Base-by-base conservation (phyloP, 1,284 basidiomycete species). In the Cryptococcus wingfieldii region DNA sequence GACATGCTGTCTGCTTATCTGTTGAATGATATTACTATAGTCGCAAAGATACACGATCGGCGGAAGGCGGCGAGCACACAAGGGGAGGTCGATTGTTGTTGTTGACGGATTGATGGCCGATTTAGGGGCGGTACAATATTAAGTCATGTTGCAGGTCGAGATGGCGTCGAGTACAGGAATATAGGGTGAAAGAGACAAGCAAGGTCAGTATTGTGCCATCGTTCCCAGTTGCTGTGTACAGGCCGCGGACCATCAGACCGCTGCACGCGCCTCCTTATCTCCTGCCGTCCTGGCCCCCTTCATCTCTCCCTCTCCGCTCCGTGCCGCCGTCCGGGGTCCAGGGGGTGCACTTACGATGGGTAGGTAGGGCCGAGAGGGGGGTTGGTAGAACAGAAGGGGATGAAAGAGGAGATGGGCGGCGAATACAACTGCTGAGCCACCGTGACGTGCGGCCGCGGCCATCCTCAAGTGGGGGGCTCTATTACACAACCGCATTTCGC, bases 1-100 rank as follows among this genome's bases (percentile, higher is more conserved):
- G 67, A 65, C 67, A 69, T 69, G 50, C 12, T 60, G 55, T 38
- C 44, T 37, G 18, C 41, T 28, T 16, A 44, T 37, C 18, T 18
- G 8, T 42, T 42, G 41, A 16, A 34, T 14, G 23, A 14, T 23
- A 28, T 19, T 42, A 18, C 42, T 41, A 27, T 18, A 18, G 48
- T 6, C 38, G 13, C 38, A 13, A 9, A 19, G 39, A 42, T 42
- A 42, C n/a, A 42, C 23, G n/a, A 42, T 42, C 23, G 41, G 9
- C n/a, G 41, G 23, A 42, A n/a, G 23, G 16, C 39, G 39, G 19
- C 12, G n/a, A 13, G 41, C 19, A 16, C 9, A 42, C n/a, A 9
- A n/a, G 41, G 9, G n/a, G 41, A 23, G 41, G 41, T 42, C n/a
- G n/a, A 23, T n/a, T 42, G 41, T 18, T 16, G 12, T 42, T 16